Evolutionary conservation across 2,329 filamentous ascomycete species (phyloP), one percentile per base, ranked within the genome.

Genomic region (Domatiomyces catenatus): DNA sequence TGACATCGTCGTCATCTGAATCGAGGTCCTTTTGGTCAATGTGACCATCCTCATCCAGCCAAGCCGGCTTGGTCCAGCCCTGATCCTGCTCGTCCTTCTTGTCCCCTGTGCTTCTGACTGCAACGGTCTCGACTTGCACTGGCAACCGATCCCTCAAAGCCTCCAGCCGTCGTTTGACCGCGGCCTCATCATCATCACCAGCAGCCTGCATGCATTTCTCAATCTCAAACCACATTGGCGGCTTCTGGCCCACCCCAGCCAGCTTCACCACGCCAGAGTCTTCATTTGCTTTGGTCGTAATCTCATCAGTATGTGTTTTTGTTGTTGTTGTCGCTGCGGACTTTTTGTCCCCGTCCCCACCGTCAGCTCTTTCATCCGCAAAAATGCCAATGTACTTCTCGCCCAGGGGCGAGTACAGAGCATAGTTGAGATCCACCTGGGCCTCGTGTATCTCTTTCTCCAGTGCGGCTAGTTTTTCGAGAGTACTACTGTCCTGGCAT

Each of bases 381-480:
- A 74, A 82, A 2, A 82, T 63, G 18, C 75, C 72, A 10, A 76
- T 69, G 63, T 83, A 83, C 52, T 77, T 74, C 59, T 75, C 69
- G 50, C 73, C 71, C 19, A 81, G 68, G 12, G 79, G 79, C 55
- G 74, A 79, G 61, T 79, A 81, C 42, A 76, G 70, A 6, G 79
- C 74, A 61, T 83, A 83, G 59, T 79, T 79, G 55, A 81, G 62
- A 60, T 81, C 78, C 19, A 80, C 72, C 49, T 75, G 71, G 6
- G 72, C 71, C 26, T 63, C 63, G 56, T 76, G 71, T 47, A 68
- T 61, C 44, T 51, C 48, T n/a, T 47, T 53, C 42, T 51, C 57
- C 46, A 67, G 59, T 46, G 57, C 47, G 8, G 3, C 15, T 5
- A 47, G 8, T 49, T 58, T 55, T 45, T 56, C 49, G 7, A 53